Evolutionary conservation across 225 moss, liverwort and hornwort genomes (phyloP).

Genomic region (Thuidium tamariscinum): DNA sequence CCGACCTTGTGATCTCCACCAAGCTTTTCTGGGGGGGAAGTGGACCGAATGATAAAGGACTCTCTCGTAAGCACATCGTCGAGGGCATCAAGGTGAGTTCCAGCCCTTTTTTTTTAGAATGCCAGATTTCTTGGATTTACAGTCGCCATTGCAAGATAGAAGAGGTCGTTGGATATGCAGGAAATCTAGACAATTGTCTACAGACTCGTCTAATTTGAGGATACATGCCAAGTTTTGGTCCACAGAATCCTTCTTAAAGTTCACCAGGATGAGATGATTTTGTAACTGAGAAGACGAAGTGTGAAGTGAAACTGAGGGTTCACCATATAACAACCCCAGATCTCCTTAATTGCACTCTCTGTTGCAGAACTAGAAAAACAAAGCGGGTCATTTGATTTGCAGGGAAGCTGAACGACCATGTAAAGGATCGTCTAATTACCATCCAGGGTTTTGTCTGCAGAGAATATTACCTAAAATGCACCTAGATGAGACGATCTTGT

Average conservation of each 20-base stretch:
- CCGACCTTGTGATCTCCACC: slow-evolving; percentile 89
- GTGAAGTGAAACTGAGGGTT: not conserved
- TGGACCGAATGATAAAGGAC: slow-evolving; percentile 81
- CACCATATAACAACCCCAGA: not conserved
- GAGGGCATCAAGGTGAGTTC: slow-evolving; percentile 52
- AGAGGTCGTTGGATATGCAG: not conserved
- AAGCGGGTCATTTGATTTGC: not conserved
- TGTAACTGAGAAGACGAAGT: not conserved
- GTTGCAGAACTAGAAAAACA: not conserved
- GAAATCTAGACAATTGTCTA: not conserved
- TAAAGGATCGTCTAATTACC: not conserved
- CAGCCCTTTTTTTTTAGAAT: not conserved
- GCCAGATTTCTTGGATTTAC: not conserved
- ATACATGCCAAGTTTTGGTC: not conserved
- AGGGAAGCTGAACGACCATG: not conserved
- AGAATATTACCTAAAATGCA: too few species aligned
- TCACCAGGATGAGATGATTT: not conserved
- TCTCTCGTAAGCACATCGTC: slow-evolving; percentile 83
- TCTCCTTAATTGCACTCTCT: not conserved
- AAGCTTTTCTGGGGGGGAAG: slow-evolving; percentile 89
- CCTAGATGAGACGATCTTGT: not conserved
- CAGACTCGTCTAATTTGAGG: not conserved
- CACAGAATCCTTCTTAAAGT: not conserved
- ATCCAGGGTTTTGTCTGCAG: not conserved
- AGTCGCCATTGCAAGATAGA: not conserved